A percentile compares a stretch with the other conserved stretches of the same genome.
phyloP scores from a whole-genome alignment of 163 green algal species.

The Trebouxiophyceae sp. region DNA sequence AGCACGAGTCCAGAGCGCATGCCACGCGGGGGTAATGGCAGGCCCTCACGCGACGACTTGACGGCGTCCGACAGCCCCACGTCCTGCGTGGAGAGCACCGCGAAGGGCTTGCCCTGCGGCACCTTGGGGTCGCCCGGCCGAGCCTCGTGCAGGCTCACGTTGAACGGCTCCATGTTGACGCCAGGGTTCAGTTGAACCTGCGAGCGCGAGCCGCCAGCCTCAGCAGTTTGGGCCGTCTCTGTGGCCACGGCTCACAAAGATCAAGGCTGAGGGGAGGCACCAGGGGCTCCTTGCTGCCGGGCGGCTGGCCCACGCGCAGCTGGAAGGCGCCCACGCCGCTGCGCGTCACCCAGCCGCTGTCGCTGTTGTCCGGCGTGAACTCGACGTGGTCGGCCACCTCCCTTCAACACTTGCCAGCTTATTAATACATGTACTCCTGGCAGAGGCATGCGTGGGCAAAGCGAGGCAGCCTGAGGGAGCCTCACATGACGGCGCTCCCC shows the following conservation, averaged over 20 bases:
- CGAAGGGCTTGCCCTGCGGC: constrained; percentile 36
- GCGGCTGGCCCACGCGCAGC: constrained; percentile 36
- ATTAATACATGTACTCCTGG: no score
- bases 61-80: not conserved
- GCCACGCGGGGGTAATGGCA: no score
- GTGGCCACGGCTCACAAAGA: no score
- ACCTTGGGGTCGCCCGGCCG: constrained; percentile 26
- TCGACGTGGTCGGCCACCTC: constrained; percentile 13
- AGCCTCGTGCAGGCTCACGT: constrained; percentile 36
- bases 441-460: no score
- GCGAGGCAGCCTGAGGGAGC: not conserved
- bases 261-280: not conserved
- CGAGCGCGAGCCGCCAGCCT: no score
- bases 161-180: constrained; percentile 5
- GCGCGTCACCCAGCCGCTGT: constrained; percentile 36
- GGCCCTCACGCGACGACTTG: not conserved
- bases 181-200: not conserved
- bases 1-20: no score
- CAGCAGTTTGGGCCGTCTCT: no score
- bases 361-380: constrained; percentile 22
- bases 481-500: not conserved
- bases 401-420: no score
- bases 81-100: constrained; percentile 7
- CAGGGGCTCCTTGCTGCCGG: constrained; percentile 16
- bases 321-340: constrained; percentile 35